These are phyloP conservation scores for Zymoseptoria brevis DNA, from an alignment of 2,329 filamentous ascomycete species.

Conservation along the genomic window DNA sequence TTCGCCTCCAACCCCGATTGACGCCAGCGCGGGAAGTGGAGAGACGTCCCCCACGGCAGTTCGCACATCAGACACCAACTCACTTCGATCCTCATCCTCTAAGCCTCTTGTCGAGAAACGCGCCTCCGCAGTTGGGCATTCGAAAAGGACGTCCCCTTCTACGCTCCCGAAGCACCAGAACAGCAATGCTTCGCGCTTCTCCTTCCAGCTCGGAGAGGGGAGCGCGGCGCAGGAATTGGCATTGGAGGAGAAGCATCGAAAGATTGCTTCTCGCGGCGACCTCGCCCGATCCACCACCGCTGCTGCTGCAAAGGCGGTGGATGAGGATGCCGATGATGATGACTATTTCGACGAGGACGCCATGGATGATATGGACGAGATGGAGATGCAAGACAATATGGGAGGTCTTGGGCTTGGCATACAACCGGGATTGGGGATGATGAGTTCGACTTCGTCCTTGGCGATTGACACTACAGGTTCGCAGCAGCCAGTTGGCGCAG, in stretches of 20 bases:
- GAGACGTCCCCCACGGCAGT: not conserved
- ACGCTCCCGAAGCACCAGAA: constrained; percentile 36
- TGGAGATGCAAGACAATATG: constrained; percentile 31
- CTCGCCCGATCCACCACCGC: constrained; percentile 6
- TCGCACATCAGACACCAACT: constrained; percentile 6
- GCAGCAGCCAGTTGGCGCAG: not conserved
- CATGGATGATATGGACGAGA: constrained; percentile 40
- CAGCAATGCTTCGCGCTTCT: constrained; percentile 71
- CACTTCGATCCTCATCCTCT: constrained; percentile 7
- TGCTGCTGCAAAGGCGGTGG: constrained; percentile 8
- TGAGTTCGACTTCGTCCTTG: not conserved
- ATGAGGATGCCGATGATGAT: constrained; percentile 28
- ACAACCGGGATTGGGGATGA: not conserved
- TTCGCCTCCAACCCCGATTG: not conserved
- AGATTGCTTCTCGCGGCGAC: constrained; percentile 10
- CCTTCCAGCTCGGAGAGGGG: constrained; percentile 69
- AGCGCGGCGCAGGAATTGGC: constrained; percentile 56
- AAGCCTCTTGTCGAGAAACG: constrained; percentile 24
- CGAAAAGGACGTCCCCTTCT: constrained; percentile 9
- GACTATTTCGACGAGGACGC: constrained; percentile 33
- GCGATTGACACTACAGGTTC: not conserved
- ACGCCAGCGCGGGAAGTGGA: too few species aligned
- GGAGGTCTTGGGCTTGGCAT: not conserved
- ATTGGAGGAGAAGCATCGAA: constrained; percentile 60
- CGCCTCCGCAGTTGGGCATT: constrained; percentile 24